phyloP scores from a whole-genome alignment of 768 basidiomycete species.

The Tulasnella sp. region DNA sequence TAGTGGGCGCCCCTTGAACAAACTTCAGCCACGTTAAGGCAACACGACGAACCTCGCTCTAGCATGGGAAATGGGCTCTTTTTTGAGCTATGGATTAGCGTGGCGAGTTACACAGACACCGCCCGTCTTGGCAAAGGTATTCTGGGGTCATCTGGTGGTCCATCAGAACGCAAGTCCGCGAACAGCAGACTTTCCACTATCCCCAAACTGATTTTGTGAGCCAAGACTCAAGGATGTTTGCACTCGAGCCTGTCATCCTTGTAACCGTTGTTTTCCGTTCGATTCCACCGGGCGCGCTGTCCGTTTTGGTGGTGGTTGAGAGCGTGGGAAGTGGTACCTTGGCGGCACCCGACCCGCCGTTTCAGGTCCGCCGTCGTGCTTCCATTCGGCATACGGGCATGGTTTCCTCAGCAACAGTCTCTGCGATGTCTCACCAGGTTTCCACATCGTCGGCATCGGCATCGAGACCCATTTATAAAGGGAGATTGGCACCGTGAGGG shows the following conservation, averaged over 20 bases:
- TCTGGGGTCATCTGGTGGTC: neutral
- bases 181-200: neutral
- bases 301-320: neutral
- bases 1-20: neutral
- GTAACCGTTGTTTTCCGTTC: neutral
- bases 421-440: neutral
- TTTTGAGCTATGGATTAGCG: neutral
- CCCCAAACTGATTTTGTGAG: neutral
- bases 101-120: neutral
- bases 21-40: neutral
- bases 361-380: constrained; percentile 11
- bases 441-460: constrained; percentile 11
- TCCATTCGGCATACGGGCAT: neutral
- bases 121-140: neutral
- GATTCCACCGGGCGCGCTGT: neutral
- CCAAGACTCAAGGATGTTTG: neutral
- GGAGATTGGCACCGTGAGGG: neutral
- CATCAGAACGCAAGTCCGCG: neutral
- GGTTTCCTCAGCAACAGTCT: constrained; percentile 10
- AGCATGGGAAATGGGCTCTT: neutral
- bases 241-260: neutral
- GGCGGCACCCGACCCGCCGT: neutral
- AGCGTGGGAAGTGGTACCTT: neutral
- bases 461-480: neutral
- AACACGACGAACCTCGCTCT: neutral